Conservation (phyloP, 2,329 filamentous ascomycete species). For the Didymella keratinophila region DNA sequence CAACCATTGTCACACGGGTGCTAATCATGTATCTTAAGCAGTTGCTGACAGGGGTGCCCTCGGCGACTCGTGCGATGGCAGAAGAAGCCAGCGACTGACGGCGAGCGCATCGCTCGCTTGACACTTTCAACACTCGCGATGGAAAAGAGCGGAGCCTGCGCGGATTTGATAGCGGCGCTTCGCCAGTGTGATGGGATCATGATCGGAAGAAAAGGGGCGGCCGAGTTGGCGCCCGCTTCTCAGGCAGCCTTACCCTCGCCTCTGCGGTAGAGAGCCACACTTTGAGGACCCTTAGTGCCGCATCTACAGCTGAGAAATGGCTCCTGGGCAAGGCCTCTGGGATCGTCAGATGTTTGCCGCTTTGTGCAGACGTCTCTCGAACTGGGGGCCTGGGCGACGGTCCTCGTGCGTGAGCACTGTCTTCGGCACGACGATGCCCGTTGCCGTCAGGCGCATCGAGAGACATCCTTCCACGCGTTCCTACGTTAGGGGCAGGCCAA, state of each 20-base stretch:
- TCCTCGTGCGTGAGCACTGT: slow-evolving; percentile 13
- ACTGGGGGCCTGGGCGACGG: slow-evolving; percentile 18
- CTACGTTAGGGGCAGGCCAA: slow-evolving; percentile 18
- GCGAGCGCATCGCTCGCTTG: slow-evolving; percentile 23
- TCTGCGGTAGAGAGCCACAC: slow-evolving; percentile 1
- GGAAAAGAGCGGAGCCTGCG: slow-evolving; percentile 28
- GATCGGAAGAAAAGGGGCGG: slow-evolving; percentile 31
- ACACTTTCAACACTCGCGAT: slow-evolving; percentile 18
- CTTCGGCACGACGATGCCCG: slow-evolving; percentile 15
- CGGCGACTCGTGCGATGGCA: slow-evolving; percentile 33
- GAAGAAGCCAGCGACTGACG: slow-evolving; percentile 20
- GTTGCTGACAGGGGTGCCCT: slow-evolving; percentile 28
- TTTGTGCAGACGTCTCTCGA: slow-evolving; percentile 3
- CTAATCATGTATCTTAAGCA: slow-evolving; percentile 31
- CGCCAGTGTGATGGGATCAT: slow-evolving; percentile 29
- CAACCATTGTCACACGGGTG: slow-evolving; percentile 35
- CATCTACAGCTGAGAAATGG: not conserved
- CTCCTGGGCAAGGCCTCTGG: not conserved
- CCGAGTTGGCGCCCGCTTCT: slow-evolving; percentile 25
- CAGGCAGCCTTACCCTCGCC: slow-evolving; percentile 22
- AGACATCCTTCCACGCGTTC: slow-evolving; percentile 16
- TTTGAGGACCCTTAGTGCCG: slow-evolving; percentile 3
- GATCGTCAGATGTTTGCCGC: not conserved
- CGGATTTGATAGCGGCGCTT: slow-evolving; percentile 30
- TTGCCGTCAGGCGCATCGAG: slow-evolving; percentile 13